A percentile compares a stretch with the other conserved stretches of the same genome.
Conservation (phyloP, 768 basidiomycete species). For the Rhodotorula diobovata region DNA sequence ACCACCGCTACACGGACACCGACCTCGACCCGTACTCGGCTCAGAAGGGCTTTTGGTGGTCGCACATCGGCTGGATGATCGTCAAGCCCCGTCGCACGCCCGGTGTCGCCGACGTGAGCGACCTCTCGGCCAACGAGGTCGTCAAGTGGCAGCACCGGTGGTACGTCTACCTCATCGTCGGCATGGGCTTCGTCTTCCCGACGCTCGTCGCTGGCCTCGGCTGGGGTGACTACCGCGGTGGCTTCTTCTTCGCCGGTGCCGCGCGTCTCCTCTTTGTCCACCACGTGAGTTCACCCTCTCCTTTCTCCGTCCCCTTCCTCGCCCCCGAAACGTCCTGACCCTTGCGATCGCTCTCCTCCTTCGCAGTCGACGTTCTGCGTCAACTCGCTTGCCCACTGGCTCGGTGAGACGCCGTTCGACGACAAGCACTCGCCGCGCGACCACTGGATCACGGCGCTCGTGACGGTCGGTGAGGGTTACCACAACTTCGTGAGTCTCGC, state of each 20-base stretch:
- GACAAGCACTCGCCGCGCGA: slow-evolving; percentile 56
- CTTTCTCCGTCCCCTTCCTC: not conserved
- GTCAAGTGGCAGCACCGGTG: slow-evolving; percentile 72
- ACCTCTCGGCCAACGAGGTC: slow-evolving; percentile 64
- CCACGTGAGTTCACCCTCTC: slow-evolving; percentile 59
- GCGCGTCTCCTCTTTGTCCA: slow-evolving; percentile 71
- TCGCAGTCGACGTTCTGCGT: slow-evolving; percentile 76
- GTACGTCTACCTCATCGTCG: slow-evolving; percentile 61
- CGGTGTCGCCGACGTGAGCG: slow-evolving; percentile 68
- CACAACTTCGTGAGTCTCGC: slow-evolving; percentile 61
- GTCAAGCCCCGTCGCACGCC: slow-evolving; percentile 67
- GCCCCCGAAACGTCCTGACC: not conserved
- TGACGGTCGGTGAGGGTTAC: slow-evolving; percentile 82
- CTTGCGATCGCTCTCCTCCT: not conserved
- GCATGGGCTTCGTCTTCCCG: slow-evolving; percentile 70
- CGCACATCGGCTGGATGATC: slow-evolving; percentile 80
- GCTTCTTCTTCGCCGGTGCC: slow-evolving; percentile 68
- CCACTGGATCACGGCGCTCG: slow-evolving; percentile 71
- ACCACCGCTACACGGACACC: slow-evolving; percentile 67
- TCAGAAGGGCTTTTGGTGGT: slow-evolving; percentile 69
- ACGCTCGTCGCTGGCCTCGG: slow-evolving; percentile 63
- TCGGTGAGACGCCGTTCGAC: slow-evolving; percentile 76
- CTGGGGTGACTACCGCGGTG: slow-evolving; percentile 73
- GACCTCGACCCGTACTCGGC: slow-evolving; percentile 80
- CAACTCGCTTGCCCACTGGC: slow-evolving; percentile 80